Percentiles rank a stretch among this genome's conserved stretches.
Conservation (phyloP, 2,329 filamentous ascomycete genomes). For the Ophiostoma ips region DNA sequence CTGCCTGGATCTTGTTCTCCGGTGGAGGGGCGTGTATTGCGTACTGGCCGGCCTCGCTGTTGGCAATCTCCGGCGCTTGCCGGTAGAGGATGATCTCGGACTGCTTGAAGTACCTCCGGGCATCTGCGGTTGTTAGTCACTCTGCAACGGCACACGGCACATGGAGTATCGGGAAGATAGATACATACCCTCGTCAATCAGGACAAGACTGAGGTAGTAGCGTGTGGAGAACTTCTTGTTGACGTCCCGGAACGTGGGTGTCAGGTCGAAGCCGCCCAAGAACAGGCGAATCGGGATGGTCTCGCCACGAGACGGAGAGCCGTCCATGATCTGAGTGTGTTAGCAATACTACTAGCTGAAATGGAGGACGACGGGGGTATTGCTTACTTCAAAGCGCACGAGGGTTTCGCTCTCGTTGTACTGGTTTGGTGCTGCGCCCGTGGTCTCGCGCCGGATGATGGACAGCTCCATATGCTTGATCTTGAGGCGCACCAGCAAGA, state of each 20-base stretch:
- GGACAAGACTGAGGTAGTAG: constrained; percentile 90
- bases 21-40: constrained; percentile 26
- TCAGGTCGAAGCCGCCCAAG: constrained; percentile 92
- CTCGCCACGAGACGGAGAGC: constrained; percentile 85
- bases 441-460: constrained; percentile 93
- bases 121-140: constrained; percentile 45
- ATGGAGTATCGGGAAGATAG: background rate
- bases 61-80: constrained; percentile 50
- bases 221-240: constrained; percentile 99
- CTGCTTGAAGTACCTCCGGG: constrained; percentile 96
- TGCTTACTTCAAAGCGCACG: constrained; percentile 77
- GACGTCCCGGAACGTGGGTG: constrained; percentile 95
- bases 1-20: constrained; percentile 24
- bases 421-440: constrained; percentile 90
- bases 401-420: constrained; percentile 99
- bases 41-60: constrained; percentile 20
- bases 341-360: background rate
- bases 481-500: constrained; percentile 89
- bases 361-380: background rate
- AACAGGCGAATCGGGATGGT: constrained; percentile 96
- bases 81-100: constrained; percentile 95
- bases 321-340: constrained; percentile 78
- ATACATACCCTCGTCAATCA: constrained; percentile 74
- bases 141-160: background rate
- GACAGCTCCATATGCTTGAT: constrained; percentile 99